Evolutionary conservation across 2,329 filamentous ascomycete genomes (phyloP).

Genomic region (Aspergillus novofumigatus): DNA sequence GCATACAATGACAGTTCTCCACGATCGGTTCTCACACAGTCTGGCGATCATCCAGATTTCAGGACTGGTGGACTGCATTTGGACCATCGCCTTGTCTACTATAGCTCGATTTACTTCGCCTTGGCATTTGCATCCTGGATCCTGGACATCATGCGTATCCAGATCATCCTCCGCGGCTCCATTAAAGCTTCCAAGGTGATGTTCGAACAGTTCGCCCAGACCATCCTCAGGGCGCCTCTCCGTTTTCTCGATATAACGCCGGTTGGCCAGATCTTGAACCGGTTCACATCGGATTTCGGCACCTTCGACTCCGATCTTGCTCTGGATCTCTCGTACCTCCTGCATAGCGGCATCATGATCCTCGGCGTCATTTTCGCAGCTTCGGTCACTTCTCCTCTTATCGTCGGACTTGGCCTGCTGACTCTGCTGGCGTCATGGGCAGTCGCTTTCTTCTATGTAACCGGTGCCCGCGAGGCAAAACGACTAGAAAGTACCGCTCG

Average conservation of each 20-base stretch:
- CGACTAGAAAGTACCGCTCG: conserved; percentile 70
- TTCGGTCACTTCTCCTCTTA: too few species aligned
- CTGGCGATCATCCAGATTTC: too few species aligned
- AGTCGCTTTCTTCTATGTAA: conserved; percentile 3
- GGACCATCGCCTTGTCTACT: too few species aligned
- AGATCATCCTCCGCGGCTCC: too few species aligned
- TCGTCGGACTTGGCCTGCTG: too few species aligned
- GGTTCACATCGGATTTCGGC: conserved; percentile 72
- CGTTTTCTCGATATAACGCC: conserved; percentile 76
- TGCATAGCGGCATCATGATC: conserved; percentile 58
- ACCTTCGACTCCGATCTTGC: conserved; percentile 65
- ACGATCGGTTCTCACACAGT: not conserved
- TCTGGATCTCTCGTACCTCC: conserved; percentile 57
- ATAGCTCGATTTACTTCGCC: too few species aligned
- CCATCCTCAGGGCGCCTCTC: conserved; percentile 65
- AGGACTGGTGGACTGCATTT: too few species aligned
- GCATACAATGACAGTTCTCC: conserved; percentile 2
- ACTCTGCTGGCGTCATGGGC: too few species aligned
- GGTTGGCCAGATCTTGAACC: conserved; percentile 68
- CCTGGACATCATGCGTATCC: too few species aligned
- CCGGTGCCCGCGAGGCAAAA: conserved; percentile 67
- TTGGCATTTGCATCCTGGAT: too few species aligned
- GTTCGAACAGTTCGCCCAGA: conserved; percentile 61
- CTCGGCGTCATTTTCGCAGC: conserved; percentile 63
- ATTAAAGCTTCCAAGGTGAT: too few species aligned